Conservation (phyloP, 2,329 filamentous ascomycete genomes). For the Alternaria alternata region DNA sequence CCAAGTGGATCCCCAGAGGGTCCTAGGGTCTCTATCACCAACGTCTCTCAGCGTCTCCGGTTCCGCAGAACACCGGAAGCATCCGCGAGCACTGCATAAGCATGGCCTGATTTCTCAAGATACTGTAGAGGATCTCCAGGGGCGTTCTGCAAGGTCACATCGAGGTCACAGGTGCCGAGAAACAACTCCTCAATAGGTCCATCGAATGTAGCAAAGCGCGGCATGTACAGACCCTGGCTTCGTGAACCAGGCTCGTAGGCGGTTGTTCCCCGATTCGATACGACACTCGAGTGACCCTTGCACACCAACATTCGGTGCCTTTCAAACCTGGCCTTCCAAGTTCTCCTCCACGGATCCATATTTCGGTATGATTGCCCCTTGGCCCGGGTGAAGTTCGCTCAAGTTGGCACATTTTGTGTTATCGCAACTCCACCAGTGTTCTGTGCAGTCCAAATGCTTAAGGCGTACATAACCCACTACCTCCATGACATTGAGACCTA, state of each 20-base stretch:
- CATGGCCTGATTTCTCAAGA: neutral
- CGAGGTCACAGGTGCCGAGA: neutral
- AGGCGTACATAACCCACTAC: constrained; percentile 12
- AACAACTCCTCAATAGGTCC: neutral
- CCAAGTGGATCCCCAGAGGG: neutral
- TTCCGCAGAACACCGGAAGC: neutral
- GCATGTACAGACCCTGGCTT: constrained; percentile 4
- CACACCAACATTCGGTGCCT: constrained; percentile 1
- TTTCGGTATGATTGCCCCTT: constrained; percentile 12
- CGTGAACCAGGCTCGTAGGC: neutral
- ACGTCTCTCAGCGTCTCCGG: neutral
- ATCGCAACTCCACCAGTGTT: constrained; percentile 2
- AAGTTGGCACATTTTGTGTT: constrained; percentile 6
- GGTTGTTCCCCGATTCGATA: neutral
- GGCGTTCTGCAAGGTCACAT: neutral
- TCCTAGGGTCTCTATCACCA: neutral
- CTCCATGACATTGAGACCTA: neutral
- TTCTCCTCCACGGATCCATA: constrained; percentile 8
- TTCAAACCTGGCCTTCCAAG: neutral
- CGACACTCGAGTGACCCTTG: constrained; percentile 2
- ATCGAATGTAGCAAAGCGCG: neutral
- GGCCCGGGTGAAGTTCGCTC: neutral
- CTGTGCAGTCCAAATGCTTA: neutral
- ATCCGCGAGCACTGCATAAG: neutral
- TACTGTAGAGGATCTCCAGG: neutral